Base-by-base conservation (phyloP, 345 rosid species). In the Luvunga scandens region DNA sequence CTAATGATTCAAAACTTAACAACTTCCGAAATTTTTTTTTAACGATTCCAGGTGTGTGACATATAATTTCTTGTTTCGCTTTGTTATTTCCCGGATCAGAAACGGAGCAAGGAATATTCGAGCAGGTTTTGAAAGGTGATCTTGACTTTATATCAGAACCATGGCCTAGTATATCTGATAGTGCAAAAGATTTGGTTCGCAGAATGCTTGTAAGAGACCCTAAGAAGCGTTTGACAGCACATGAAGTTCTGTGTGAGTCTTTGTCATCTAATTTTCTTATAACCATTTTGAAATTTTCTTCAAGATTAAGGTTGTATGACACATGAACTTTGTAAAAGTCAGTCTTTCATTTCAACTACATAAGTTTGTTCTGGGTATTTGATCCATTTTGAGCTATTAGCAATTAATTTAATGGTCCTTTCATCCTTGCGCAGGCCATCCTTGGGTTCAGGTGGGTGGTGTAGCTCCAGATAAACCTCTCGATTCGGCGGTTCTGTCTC, bases 61-160 rank as follows among this genome's bases (percentile, higher is more conserved):
- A 39, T 81, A 69, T 81, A 64, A 84, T 77, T 13, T 64, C 27
- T 77, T 81, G 71, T 76, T 19, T 68, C 73, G 8, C 6, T 60
- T 13, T 79, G 65, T 72, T 72, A 21, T 76, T 8, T 55, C 77
- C 69, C 81, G 80, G 68, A 72, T 82, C 93, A 95, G 99, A 96
- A 86, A 83, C 94, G 84, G 98, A 96, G 78, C 98, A 94, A 81
- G 99, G 99, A 68, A 92, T 96, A 82, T 96, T 96, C 80, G 94
- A 96, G 83, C 98, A 96, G 83, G 99, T 96, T 82, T 86, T 94
- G 81, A 90, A 85, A 84, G 98, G 99, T 72, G 93, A 94, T 5
- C 91, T 94, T 67, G 99, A 96, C 83, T 92, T 96, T 74, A 27
- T 81, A 62, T 92, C 99, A n/a, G 99, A 96, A 71, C 99, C 98